Conservation (phyloP, 495 filamentous ascomycete species). For the Aspergillus diversus region DNA sequence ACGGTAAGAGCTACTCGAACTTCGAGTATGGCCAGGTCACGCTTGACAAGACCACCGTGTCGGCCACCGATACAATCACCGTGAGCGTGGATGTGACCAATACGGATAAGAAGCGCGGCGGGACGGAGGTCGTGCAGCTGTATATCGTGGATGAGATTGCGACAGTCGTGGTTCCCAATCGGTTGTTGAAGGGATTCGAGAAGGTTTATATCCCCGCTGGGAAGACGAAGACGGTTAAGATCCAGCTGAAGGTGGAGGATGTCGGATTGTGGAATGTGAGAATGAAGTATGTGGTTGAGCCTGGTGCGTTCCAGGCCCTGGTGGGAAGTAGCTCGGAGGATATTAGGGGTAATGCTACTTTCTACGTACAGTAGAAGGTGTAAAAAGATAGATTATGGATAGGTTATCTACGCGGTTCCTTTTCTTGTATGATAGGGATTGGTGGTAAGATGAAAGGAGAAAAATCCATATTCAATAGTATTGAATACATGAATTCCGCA, state of each 20-base stretch:
- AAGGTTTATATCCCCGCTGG: slow-evolving; percentile 66
- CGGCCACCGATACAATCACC: slow-evolving; percentile 45
- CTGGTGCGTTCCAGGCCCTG: slow-evolving; percentile 62
- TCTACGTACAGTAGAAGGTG: slow-evolving; percentile 45
- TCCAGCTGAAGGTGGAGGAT: slow-evolving; percentile 54
- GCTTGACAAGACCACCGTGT: slow-evolving; percentile 48
- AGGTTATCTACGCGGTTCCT: no score
- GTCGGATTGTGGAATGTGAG: slow-evolving; percentile 63
- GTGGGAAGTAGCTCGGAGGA: slow-evolving; percentile 61
- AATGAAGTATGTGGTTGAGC: slow-evolving; percentile 71
- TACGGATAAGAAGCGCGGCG: slow-evolving; percentile 55
- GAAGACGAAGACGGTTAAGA: slow-evolving; percentile 57
- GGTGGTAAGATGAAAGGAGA: no score
- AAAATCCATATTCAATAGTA: no score
- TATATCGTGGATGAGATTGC: slow-evolving; percentile 65
- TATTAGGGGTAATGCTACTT: slow-evolving; percentile 56
- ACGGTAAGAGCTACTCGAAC: slow-evolving; percentile 66
- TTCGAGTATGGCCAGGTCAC: slow-evolving; percentile 58
- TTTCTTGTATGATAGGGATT: no score
- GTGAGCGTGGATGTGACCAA: slow-evolving; percentile 61
- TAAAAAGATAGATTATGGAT: not conserved
- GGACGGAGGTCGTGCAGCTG: slow-evolving; percentile 70
- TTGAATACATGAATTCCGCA: no score
- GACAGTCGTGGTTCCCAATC: slow-evolving; percentile 67
- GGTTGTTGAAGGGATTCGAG: slow-evolving; percentile 68